Conservation (phyloP, 2,329 filamentous ascomycete species). For the Pestalotiopsis sp. region DNA sequence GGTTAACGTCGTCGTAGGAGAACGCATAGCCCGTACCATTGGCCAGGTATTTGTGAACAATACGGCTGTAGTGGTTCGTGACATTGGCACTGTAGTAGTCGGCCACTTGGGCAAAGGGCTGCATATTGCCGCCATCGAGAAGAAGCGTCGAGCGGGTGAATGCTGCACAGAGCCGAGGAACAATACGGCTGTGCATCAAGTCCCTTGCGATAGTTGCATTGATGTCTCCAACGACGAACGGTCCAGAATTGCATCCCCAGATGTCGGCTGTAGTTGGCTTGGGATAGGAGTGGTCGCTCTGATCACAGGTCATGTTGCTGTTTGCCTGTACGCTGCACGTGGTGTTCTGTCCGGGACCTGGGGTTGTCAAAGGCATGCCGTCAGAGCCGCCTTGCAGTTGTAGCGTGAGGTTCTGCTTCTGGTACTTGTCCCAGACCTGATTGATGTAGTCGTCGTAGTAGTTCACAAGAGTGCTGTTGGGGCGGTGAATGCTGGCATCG, state of each 20-base stretch:
- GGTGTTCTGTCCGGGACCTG: slow-evolving; percentile 26
- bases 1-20: slow-evolving; percentile 66
- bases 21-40: slow-evolving; percentile 65
- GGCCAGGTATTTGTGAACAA: slow-evolving; percentile 59
- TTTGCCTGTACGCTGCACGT: slow-evolving; percentile 36
- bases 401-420: slow-evolving; percentile 35
- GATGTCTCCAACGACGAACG: slow-evolving; percentile 35
- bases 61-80: slow-evolving; percentile 56
- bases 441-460: slow-evolving; percentile 48
- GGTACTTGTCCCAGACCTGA: slow-evolving; percentile 43
- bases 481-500: slow-evolving; percentile 32
- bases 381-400: slow-evolving; percentile 40
- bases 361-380: slow-evolving; percentile 11
- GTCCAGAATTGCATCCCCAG: slow-evolving; percentile 49
- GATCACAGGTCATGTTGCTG: slow-evolving; percentile 32
- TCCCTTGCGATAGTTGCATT: slow-evolving; percentile 28
- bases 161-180: slow-evolving; percentile 49
- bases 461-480: slow-evolving; percentile 29
- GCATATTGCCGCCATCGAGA: slow-evolving; percentile 42
- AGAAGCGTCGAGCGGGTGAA: slow-evolving; percentile 48
- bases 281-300: slow-evolving; percentile 37
- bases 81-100: slow-evolving; percentile 44
- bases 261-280: slow-evolving; percentile 46
- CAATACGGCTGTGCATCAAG: slow-evolving; percentile 37
- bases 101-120: slow-evolving; percentile 38